phyloP scores from a whole-genome alignment of 176 grass and related monocot species.

The Stipa capillata region DNA sequence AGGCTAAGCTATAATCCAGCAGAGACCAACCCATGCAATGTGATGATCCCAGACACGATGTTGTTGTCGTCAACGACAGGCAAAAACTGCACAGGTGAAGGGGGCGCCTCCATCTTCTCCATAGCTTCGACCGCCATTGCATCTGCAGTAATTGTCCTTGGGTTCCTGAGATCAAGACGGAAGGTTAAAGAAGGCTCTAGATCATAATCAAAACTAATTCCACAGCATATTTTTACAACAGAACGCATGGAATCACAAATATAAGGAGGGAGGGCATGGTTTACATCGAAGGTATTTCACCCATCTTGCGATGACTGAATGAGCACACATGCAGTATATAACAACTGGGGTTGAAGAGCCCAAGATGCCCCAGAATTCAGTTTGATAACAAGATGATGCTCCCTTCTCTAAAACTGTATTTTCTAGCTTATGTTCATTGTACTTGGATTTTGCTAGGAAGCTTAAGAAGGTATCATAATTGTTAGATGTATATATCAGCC shows the following conservation, averaged over 20 bases:
- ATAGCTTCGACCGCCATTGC: conserved; percentile 87
- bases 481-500: too few species aligned
- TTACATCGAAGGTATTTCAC: neutral
- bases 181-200: neutral
- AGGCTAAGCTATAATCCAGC: conserved; percentile 44
- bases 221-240: neutral
- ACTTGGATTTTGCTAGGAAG: neutral
- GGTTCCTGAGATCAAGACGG: conserved; percentile 32
- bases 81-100: conserved; percentile 92
- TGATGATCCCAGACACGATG: conserved; percentile 70
- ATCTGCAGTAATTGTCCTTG: conserved; percentile 74
- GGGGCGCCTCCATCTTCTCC: conserved; percentile 83
- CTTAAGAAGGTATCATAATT: neutral
- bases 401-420: neutral
- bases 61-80: conserved; percentile 65
- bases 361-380: neutral
- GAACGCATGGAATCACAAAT: neutral
- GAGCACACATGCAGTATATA: too few species aligned
- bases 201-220: neutral
- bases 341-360: too few species aligned
- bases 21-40: conserved; percentile 86
- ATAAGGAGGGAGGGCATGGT: neutral
- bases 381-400: neutral
- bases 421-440: neutral
- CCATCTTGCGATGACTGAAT: neutral